Evolutionary conservation across 2,329 filamentous ascomycete species (phyloP), one percentile per base, ranked within the genome.

Genomic region (Penicillium sclerotigenum): DNA sequence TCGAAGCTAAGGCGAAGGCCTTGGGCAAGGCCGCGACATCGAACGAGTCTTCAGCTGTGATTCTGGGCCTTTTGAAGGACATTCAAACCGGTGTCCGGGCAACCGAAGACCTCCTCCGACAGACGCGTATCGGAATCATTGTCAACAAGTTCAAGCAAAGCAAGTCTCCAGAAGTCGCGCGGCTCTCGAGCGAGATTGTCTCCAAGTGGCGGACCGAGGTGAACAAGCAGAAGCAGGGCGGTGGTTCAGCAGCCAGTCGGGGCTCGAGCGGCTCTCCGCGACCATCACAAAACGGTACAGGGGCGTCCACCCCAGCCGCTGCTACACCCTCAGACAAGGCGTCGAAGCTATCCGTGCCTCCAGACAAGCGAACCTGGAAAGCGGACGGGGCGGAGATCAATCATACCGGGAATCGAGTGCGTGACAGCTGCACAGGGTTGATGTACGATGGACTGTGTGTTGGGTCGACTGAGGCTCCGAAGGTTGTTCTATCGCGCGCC

Each of bases 361-460:
- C 87, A 2, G 87, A 92, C 69, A 94, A 91, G 80, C 86, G 94
- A 65, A 90, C 85, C 65, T 90, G 87, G 78, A 87, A 88, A 65
- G 82, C 81, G n/a, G 94, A 97, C 72, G 87, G 87, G 38, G 85
- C 96, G 51, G 86, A 92, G 66, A 83, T 84, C 66, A 84, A 87
- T 62, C 84, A 91, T 50, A 97, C 91, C 16, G 86, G 86, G 46
- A 87, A 88, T 57, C 77, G 81, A 55, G 83, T 83, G 20, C 88
- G 94, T 57, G 90, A 97, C 77, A 88, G 86, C 69, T 96, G 90
- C 73, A 87, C 97, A 60, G 91, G 91, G 47, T 83, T 99, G 41
- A 84, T 99, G 73, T 99, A 97, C 79, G 94, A 99, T 68, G 94
- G 92, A 16, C 81, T 99, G 60, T 91, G 88, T 45, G 83, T 85